Base-by-base conservation (phyloP, 2,329 filamentous ascomycete species). In the Trichoderma atrobrunneum region DNA sequence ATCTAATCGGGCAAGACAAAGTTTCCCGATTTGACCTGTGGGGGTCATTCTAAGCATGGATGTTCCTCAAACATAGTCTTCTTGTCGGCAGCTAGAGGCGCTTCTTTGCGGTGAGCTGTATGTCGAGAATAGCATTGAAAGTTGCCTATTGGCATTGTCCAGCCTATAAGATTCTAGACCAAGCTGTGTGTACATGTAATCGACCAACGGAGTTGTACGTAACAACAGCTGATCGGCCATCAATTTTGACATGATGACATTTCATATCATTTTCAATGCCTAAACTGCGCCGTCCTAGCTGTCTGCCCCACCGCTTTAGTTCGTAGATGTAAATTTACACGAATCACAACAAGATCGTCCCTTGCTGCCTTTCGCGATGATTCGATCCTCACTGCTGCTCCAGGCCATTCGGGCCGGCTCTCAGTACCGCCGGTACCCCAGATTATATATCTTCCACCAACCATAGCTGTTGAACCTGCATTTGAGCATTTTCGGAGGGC, bases 391-490 rank as follows among this genome's bases (percentile, higher is more conserved):
- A 32, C 6, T 51, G 66, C 12, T 51, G 28, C 28, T 39, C 34
- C 56, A 56, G 14, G 21, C n/a, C 70, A 72, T 72, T 72, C 70
- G 70, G 70, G 34, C 70, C 70, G 70, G 70, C 63, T 72, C 12
- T 32, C 61, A 65, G 21, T 65, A 60, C 54, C 54, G 34, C 66
- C 57, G 66, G 48, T 36, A 64, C 60, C 60, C 51, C 68, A 62
- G 68, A 70, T 67, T 60, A n/a, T 56, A 72, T 7, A 67, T 67
- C 63, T 72, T 72, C 70, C 70, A 72, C 70, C 70, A 72, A 72
- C 70, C 70, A 72, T 11, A 66, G 48, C 14, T 24, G 26, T 3
- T 26, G n/a, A 7, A 51, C 48, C 39, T 51, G 39, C 39, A 30
- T 28, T 11, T 34, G 10, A 11, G 18, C 8, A 14, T 36, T 61